phyloP scores from a whole-genome alignment of 2,329 filamentous ascomycete species.

The Epichloe festucae region DNA sequence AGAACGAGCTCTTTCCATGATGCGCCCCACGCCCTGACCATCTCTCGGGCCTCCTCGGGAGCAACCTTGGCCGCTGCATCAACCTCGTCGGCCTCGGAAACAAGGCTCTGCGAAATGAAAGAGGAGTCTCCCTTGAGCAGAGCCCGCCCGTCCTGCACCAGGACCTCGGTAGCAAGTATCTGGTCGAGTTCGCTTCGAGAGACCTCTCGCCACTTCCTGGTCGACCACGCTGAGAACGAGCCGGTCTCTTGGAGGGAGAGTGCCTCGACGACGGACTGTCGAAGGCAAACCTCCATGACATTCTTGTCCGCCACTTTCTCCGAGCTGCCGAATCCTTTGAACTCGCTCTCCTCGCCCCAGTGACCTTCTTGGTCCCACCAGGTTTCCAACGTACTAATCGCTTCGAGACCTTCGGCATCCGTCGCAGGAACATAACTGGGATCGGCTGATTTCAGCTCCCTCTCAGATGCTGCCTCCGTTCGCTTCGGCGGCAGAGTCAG shows the following conservation, averaged over 20 bases:
- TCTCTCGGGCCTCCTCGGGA: slow-evolving; percentile 27
- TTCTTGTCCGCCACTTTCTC: slow-evolving; percentile 28
- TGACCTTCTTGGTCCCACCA: slow-evolving; percentile 45
- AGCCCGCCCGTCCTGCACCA: slow-evolving; percentile 27
- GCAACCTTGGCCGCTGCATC: slow-evolving; percentile 15
- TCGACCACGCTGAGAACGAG: slow-evolving; percentile 17
- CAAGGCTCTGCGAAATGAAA: slow-evolving; percentile 21
- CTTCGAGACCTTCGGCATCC: slow-evolving; percentile 30
- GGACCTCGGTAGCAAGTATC: slow-evolving; percentile 25
- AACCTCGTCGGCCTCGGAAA: slow-evolving; percentile 14
- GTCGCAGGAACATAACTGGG: slow-evolving; percentile 35
- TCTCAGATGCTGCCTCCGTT: slow-evolving; percentile 21
- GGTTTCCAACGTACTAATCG: slow-evolving; percentile 30
- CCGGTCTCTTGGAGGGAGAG: slow-evolving; percentile 29
- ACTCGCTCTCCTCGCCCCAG: slow-evolving; percentile 34
- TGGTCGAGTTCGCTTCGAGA: slow-evolving; percentile 21
- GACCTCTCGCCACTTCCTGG: slow-evolving; percentile 20
- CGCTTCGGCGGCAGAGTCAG: slow-evolving; percentile 21
- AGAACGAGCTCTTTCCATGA: slow-evolving; percentile 48
- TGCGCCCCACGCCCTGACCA: slow-evolving; percentile 33
- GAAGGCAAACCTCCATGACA: slow-evolving; percentile 34
- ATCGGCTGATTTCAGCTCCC: slow-evolving; percentile 17
- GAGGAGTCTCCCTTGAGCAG: slow-evolving; percentile 25
- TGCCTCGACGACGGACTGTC: slow-evolving; percentile 40
- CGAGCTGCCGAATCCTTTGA: slow-evolving; percentile 29